Evolutionary conservation across 345 rosid genomes (phyloP).

Genomic region (Noccaea bulbosa): DNA sequence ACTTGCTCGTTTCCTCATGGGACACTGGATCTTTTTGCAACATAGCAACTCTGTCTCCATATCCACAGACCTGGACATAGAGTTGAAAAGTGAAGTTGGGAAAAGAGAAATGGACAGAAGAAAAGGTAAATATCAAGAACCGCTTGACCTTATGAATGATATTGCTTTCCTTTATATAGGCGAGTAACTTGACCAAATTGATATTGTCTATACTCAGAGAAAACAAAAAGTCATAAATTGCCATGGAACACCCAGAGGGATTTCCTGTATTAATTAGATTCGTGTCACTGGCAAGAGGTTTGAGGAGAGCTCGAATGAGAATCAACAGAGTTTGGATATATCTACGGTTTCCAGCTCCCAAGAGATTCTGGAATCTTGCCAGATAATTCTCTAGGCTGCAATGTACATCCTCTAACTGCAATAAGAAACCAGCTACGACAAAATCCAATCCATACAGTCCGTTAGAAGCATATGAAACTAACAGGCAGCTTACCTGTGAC

Average conservation of each 20-base stretch:
- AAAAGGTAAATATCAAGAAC: constrained; percentile 24
- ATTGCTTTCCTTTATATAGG: constrained; percentile 81
- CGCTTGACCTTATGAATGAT: constrained; percentile 78
- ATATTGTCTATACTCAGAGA: constrained; percentile 84
- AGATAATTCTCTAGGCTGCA: constrained; percentile 68
- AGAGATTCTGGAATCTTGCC: constrained; percentile 62
- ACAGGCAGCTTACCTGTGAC: constrained; percentile 58
- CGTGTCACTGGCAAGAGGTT: constrained; percentile 50
- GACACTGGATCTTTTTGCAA: constrained; percentile 50
- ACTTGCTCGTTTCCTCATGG: constrained; percentile 58
- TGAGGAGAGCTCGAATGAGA: constrained; percentile 67
- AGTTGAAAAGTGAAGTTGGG: constrained; percentile 16
- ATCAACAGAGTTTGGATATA: constrained; percentile 84
- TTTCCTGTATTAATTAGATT: constrained; percentile 48
- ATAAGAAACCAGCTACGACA: constrained; percentile 20
- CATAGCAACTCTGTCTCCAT: constrained; percentile 61
- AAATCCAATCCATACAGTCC: constrained; percentile 18
- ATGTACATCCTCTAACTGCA: constrained; percentile 76
- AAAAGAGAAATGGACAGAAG: constrained; percentile 17
- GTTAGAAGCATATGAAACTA: constrained; percentile 19
- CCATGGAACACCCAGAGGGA: constrained; percentile 57
- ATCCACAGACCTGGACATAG: constrained; percentile 69
- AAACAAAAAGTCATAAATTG: constrained; percentile 84
- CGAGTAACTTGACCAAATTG: constrained; percentile 76
- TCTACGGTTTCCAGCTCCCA: constrained; percentile 95